Conservation (phyloP, 1,139 yeast species). For the Blastobotrys capitulatus region DNA sequence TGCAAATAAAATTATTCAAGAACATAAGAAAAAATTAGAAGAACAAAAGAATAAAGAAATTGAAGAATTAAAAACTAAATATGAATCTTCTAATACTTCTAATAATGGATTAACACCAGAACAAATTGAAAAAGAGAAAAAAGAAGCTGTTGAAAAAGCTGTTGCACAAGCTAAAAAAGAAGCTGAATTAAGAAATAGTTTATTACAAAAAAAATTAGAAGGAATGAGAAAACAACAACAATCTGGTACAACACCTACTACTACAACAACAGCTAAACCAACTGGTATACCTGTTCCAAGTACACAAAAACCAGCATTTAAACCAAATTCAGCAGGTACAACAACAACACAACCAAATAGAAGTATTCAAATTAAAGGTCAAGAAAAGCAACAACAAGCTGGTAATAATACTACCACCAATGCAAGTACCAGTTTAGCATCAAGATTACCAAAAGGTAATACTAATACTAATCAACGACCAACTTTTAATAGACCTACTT, state of each 20-base stretch:
- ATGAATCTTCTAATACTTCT: constrained; percentile 1
- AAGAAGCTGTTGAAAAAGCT: constrained; percentile 17
- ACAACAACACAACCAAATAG: neutral
- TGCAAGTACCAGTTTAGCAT: neutral
- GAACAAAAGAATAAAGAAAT: constrained; percentile 4
- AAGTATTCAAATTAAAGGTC: constrained; percentile 8
- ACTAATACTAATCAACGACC: constrained; percentile 3
- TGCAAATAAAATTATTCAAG: constrained; percentile 4
- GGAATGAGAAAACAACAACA: constrained; percentile 24
- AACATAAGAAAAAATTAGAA: constrained; percentile 2
- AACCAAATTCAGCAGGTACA: neutral
- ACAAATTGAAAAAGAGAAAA: constrained; percentile 19
- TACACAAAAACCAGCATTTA: neutral
- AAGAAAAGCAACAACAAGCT: neutral
- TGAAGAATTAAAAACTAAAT: constrained; percentile 6
- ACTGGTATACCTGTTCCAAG: neutral
- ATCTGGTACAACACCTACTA: neutral
- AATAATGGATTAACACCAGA: neutral
- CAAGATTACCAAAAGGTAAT: constrained; percentile 6
- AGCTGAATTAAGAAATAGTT: constrained; percentile 32
- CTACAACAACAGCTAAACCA: neutral
- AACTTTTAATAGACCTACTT: neutral
- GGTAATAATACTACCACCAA: neutral
- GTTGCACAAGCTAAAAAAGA: constrained; percentile 23
- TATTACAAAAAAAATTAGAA: constrained; percentile 33